Evolutionary conservation across 2,329 filamentous ascomycete genomes (phyloP), one percentile per base, ranked within the genome.

Genomic region (Gyromitra esculenta): DNA sequence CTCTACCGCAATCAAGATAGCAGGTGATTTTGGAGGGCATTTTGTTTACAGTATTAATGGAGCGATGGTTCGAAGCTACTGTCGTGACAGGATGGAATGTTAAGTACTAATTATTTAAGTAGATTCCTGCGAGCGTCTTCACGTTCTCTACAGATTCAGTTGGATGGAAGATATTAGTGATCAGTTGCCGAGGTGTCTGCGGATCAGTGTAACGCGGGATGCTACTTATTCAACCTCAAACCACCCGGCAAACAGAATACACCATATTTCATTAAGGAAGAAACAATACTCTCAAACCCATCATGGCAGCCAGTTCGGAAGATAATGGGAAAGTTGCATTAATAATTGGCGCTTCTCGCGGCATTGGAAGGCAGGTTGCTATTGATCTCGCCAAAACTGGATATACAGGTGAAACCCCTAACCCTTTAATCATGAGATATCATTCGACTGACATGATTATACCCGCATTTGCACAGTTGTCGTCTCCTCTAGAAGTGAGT

Each of bases 361-460:
- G 93, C 48, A 95, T 96, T 78, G 93, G 93, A 59, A 86, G 92
- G 52, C 92, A 96, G 82, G 86, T 96, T 50, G 92, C 93, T 72
- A 87, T 96, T 80, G 91, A 93, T 81, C 86, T 96, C 1, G 91
- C 92, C 6, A 88, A 85, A 80, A 87, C 90, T 79, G 90, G 89
- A 48, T 95, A 94, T 82, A 85, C 87, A 69, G 91, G 92, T 92
- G 84, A 62, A 80, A 35, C 7, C n/a, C 35, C 64, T 56, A 11
- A 25, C n/a, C 25, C 35, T 15, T 6, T 2, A 31, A 18, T 66
- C 52, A 66, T 59, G 25, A 11, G 15, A 37, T 67, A 31, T 37
- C 43, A 37, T 35, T 37, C 9, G 39, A 37, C 21, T 45, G 25
- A 68, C 39, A 21, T 8, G 21, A 31, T 13, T 5, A 5, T 52